Conservation (phyloP, 805 yeast genomes). For the Ogataea pini region DNA sequence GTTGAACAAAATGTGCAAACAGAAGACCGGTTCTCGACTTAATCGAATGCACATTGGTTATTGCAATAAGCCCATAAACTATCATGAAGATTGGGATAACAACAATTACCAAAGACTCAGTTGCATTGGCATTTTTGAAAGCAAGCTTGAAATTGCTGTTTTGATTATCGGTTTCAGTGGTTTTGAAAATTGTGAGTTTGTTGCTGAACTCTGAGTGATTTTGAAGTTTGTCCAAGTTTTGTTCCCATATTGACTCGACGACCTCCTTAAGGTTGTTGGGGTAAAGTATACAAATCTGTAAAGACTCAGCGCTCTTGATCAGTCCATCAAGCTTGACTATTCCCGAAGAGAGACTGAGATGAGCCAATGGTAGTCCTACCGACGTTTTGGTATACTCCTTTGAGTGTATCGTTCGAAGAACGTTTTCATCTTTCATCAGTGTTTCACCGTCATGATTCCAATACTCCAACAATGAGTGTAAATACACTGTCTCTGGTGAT, state of each 20-base stretch:
- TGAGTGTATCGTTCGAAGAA: slow-evolving; percentile 42
- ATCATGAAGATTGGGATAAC: slow-evolving; percentile 25
- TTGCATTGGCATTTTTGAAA: slow-evolving; percentile 15
- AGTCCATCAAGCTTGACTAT: slow-evolving; percentile 45
- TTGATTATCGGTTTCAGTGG: not conserved
- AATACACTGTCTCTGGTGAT: slow-evolving; percentile 13
- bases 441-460: slow-evolving; percentile 41
- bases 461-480: slow-evolving; percentile 44
- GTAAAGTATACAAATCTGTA: slow-evolving; percentile 39
- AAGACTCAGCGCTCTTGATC: slow-evolving; percentile 41
- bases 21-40: slow-evolving; percentile 49
- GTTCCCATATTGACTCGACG: slow-evolving; percentile 34
- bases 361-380: slow-evolving; percentile 28
- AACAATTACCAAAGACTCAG: slow-evolving; percentile 23
- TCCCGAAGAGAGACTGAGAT: slow-evolving; percentile 39
- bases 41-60: slow-evolving; percentile 43
- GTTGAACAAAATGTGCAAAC: slow-evolving; percentile 44
- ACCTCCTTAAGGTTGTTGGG: slow-evolving; percentile 12
- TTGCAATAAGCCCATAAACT: slow-evolving; percentile 34
- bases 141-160: slow-evolving; percentile 21
- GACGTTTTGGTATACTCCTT: slow-evolving; percentile 24
- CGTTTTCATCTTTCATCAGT: slow-evolving; percentile 36
- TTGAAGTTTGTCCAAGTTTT: slow-evolving; percentile 29
- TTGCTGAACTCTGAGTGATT: slow-evolving; percentile 3
- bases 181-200: slow-evolving; percentile 6